These are phyloP conservation scores for Shiraia sp. DNA, from an alignment of 2,329 filamentous ascomycete species.

Conservation along the genomic window DNA sequence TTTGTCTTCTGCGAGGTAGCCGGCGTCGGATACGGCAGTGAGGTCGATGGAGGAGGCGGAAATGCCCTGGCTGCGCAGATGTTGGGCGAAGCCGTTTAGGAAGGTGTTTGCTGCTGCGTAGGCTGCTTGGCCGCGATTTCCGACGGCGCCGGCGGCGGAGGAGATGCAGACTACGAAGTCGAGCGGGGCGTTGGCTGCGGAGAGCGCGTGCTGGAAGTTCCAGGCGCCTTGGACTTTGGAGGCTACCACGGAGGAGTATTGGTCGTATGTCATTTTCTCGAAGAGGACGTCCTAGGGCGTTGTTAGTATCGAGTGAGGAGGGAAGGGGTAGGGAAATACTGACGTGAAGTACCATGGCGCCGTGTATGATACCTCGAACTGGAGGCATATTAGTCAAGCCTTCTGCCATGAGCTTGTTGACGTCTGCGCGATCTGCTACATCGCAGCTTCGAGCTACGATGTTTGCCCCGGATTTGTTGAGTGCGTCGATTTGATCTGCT, in stretches of 20 bases:
- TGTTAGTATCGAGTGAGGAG: not conserved
- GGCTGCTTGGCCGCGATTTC: conserved; percentile 25
- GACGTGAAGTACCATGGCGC: conserved; percentile 29
- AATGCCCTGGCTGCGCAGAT: conserved; percentile 20
- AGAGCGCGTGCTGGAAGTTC: conserved; percentile 22
- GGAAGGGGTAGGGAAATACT: conserved; percentile 1
- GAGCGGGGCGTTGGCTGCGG: conserved; percentile 13
- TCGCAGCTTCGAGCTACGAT: conserved; percentile 22
- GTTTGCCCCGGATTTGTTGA: conserved; percentile 13
- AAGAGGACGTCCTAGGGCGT: conserved; percentile 19
- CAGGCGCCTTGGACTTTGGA: conserved; percentile 26
- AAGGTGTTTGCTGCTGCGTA: conserved; percentile 36
- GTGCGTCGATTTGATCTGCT: conserved; percentile 15
- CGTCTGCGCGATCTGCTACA: conserved; percentile 16
- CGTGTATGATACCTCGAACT: conserved; percentile 29
- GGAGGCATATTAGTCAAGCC: conserved; percentile 21
- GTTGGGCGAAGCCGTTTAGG: conserved; percentile 32
- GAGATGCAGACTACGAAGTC: conserved; percentile 49
- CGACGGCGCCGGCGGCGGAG: conserved; percentile 25
- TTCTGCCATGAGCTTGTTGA: conserved; percentile 12
- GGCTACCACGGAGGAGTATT: conserved; percentile 20
- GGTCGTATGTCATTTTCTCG: conserved; percentile 22
- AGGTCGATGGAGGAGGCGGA: conserved; percentile 26
- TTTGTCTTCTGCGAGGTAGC: conserved; percentile 28
- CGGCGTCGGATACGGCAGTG: conserved; percentile 31